Evolutionary conservation across 306 rosid species (phyloP).

Genomic region (Mimosa pudica): DNA sequence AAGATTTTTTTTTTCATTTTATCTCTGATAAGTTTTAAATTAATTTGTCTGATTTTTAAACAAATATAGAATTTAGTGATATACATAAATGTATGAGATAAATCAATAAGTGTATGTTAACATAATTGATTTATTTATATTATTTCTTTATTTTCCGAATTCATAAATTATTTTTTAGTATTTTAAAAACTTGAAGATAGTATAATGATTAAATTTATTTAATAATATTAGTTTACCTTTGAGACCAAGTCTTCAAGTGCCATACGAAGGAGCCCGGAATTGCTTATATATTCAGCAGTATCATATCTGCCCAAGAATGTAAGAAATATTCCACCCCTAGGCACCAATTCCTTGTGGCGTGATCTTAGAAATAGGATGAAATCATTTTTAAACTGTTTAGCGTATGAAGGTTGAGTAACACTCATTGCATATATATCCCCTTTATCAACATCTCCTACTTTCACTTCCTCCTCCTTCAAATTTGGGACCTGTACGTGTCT

Average conservation of each 20-base stretch:
- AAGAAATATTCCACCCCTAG: constrained; percentile 47
- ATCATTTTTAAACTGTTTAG: constrained; percentile 43
- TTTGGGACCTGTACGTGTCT: neutral
- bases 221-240: constrained; percentile 33
- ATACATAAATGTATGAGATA: too few species aligned
- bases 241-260: constrained; percentile 50
- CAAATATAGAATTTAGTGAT: too few species aligned
- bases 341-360: constrained; percentile 48
- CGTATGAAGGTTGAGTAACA: constrained; percentile 41
- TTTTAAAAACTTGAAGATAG: too few species aligned
- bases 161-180: too few species aligned
- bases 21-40: too few species aligned
- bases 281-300: constrained; percentile 17
- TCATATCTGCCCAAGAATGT: constrained; percentile 39
- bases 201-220: neutral
- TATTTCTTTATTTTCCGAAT: too few species aligned
- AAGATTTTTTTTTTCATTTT: too few species aligned
- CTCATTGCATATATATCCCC: constrained; percentile 9
- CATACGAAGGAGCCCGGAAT: constrained; percentile 36
- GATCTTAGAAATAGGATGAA: constrained; percentile 44
- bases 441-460: neutral
- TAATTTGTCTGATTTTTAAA: too few species aligned
- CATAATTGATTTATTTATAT: too few species aligned
- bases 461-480: neutral
- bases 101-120: too few species aligned